A percentile compares a stretch with the other conserved stretches of the same genome.
Evolutionary conservation across 208 protist genomes (phyloP).

Genomic region (Eutreptiella sp.): DNA sequence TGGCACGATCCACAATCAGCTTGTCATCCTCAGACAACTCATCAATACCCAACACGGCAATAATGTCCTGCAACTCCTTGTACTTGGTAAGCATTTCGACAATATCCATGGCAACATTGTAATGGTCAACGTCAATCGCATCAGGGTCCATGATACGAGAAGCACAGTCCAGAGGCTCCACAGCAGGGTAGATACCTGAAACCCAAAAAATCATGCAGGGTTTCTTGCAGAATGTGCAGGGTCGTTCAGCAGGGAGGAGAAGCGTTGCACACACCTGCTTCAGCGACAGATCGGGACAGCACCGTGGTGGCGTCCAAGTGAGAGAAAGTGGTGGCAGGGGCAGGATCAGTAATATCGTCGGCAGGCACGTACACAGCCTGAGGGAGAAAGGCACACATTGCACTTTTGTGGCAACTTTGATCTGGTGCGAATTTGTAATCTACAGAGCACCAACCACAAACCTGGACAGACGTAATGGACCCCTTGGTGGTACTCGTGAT

Average conservation of each 20-base stretch:
- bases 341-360: conserved; percentile 97
- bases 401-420: neutral
- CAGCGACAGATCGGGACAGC: conserved; percentile 91
- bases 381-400: too few species aligned
- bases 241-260: too few species aligned
- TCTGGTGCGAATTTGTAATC: neutral
- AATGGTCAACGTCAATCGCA: conserved; percentile 92
- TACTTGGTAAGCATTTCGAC: conserved; percentile 96
- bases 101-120: conserved; percentile 88
- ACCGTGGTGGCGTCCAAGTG: conserved; percentile 97
- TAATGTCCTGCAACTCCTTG: conserved; percentile 97
- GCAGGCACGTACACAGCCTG: conserved; percentile 98
- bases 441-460: too few species aligned
- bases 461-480: conserved; percentile 87
- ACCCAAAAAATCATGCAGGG: too few species aligned
- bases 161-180: conserved; percentile 95
- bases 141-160: conserved; percentile 94
- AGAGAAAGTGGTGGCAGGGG: conserved; percentile 96
- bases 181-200: conserved; percentile 95
- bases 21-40: conserved; percentile 97
- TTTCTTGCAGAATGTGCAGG: too few species aligned
- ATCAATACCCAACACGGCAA: conserved; percentile 98
- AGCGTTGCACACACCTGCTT: too few species aligned
- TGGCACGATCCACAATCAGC: conserved; percentile 88
- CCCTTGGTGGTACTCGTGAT: conserved; percentile 96